phyloP scores from a whole-genome alignment of 768 basidiomycete genomes.

The Rhodotorula taiwanensis region DNA sequence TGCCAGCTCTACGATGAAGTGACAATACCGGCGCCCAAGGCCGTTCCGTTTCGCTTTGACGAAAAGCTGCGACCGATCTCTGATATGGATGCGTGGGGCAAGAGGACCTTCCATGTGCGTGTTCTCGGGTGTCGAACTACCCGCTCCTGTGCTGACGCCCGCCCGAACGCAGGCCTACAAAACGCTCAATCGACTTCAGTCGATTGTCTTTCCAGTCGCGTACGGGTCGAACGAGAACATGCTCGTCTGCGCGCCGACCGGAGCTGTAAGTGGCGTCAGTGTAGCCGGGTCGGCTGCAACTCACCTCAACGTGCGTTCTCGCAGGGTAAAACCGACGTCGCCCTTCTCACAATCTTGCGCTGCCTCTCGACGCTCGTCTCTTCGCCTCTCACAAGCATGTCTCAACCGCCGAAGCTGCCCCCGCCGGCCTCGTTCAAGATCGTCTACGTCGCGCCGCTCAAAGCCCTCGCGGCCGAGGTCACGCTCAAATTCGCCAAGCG shows the following conservation, averaged over 20 bases:
- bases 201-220: constrained; percentile 85
- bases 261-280: constrained; percentile 61
- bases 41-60: constrained; percentile 61
- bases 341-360: constrained; percentile 85
- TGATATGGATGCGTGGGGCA: constrained; percentile 68
- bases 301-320: not conserved
- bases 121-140: no score
- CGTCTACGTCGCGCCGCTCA: constrained; percentile 99
- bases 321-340: constrained; percentile 98
- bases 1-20: constrained; percentile 82
- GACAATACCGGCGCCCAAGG: constrained; percentile 71
- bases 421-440: constrained; percentile 72
- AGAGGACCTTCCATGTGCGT: constrained; percentile 75
- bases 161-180: constrained; percentile 61
- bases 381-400: constrained; percentile 6
- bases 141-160: not conserved
- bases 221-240: constrained; percentile 95
- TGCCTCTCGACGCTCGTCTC: constrained; percentile 22
- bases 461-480: constrained; percentile 91
- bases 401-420: constrained; percentile 18
- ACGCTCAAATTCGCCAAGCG: constrained; percentile 86
- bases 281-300: not conserved
- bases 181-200: constrained; percentile 86
- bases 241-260: constrained; percentile 92
- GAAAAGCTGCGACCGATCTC: constrained; percentile 66